These are phyloP conservation scores for Vigna radiata DNA, from an alignment of 306 rosid genomes.

Conservation along the genomic window DNA sequence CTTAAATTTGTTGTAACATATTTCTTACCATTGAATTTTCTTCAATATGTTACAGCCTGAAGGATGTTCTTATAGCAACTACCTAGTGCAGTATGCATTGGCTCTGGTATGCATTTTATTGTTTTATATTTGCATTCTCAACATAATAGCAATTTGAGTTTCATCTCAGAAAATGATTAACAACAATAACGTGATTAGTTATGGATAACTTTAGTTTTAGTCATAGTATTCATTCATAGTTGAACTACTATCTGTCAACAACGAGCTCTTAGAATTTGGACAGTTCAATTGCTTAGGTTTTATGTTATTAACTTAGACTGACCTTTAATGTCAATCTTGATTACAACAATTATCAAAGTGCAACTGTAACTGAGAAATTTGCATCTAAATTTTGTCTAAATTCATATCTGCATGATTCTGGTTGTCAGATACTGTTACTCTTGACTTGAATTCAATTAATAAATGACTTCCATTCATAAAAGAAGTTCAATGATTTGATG, in stretches of 20 bases:
- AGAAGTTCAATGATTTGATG: not conserved
- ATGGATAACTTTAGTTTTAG: not conserved
- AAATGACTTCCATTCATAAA: not conserved
- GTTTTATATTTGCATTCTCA: conserved; percentile 8
- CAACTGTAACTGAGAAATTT: not conserved
- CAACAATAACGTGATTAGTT: conserved; percentile 8
- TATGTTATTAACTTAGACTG: too few relatives aligned
- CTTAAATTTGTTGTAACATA: not conserved
- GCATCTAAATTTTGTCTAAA: not conserved
- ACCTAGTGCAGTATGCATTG: conserved; percentile 89
- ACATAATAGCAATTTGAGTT: not conserved
- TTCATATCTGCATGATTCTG: not conserved
- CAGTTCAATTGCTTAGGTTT: not conserved
- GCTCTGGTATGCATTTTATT: conserved; percentile 71
- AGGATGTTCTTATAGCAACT: conserved; percentile 81
- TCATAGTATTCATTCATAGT: not conserved
- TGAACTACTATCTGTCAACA: not conserved
- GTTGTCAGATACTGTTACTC: not conserved
- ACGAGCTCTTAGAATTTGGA: not conserved
- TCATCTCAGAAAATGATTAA: conserved; percentile 14
- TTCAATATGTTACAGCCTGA: conserved; percentile 80
- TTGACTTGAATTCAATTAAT: not conserved
- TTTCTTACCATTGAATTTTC: conserved; percentile 10
- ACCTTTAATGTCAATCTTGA: too few relatives aligned
- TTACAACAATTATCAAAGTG: too few relatives aligned